Evolutionary conservation across 2,329 filamentous ascomycete species (phyloP), one percentile per base, ranked within the genome.

Genomic region (Colletotrichum paranaense): DNA sequence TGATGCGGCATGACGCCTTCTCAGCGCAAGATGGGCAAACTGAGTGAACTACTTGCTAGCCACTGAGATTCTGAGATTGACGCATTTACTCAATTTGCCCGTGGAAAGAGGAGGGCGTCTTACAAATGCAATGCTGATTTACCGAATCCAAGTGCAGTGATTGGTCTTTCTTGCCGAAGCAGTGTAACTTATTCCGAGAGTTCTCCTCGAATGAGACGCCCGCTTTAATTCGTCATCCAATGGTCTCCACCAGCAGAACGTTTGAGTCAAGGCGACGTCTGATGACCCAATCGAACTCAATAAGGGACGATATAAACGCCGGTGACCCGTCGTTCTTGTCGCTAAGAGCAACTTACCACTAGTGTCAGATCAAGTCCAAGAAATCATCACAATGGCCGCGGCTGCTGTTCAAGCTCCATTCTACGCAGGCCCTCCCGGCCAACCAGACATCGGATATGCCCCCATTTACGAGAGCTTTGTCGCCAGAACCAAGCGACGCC

Each of bases 391-490:
- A 78, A 78, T 79, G 77, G 75, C 77, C 19, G 76, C 77, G 6
- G 72, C 72, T 59, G 74, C 72, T 56, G 65, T 75, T 24, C 74
- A 76, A 59, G 52, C 62, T 3, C 66, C 72, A 9, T 32, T 67
- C 14, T 56, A 28, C 5, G 4, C 67, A 12, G 67, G 70, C 2
- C 84, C 83, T 1, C 81, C 81, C 1, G 85, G 85, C 26, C 89
- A 91, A 76, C 90, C 90, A 0, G 89, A 92, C 75, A 92, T 92
- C 68, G 81, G 81, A 1, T 92, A 92, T 77, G 82, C 85, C 1
- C 90, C 90, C 0, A 83, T 91, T 73, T 82, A 83, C 56, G 82
- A 86, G 38, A 90, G 88, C 75, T 92, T 88, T 75, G 81, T 87
- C 32, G 85, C 85, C 1, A 85, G 90, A 5, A 82, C 82, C n/a